Conservation (phyloP, 208 protist species). For the Histomonas meleagridis region DNA sequence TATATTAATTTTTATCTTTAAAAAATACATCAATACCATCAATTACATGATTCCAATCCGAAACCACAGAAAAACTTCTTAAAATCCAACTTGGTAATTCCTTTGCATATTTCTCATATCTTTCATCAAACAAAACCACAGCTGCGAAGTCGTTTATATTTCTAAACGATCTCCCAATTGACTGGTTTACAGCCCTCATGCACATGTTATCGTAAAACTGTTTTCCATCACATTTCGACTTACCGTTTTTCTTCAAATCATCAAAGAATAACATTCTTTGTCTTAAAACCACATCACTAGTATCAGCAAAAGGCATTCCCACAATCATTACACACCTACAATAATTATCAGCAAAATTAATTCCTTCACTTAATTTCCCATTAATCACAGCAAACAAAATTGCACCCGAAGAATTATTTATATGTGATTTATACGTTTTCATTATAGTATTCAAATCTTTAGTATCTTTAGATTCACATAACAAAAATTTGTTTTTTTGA, state of each 20-base stretch:
- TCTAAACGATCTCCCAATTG: constrained; percentile 29
- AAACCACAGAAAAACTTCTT: no score
- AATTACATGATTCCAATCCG: no score
- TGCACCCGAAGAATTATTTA: not conserved
- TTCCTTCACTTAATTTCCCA: constrained; percentile 32
- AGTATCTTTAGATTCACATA: not conserved
- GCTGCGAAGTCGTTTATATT: constrained; percentile 22
- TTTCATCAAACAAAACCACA: not conserved
- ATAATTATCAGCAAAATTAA: constrained; percentile 32
- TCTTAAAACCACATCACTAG: not conserved
- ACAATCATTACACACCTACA: not conserved
- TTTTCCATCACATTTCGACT: not conserved
- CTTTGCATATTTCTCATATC: not conserved
- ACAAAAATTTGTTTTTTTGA: not conserved
- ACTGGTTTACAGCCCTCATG: constrained; percentile 19
- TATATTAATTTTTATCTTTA: no score
- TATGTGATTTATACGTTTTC: not conserved
- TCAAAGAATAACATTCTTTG: constrained; percentile 16
- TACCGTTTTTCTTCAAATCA: not conserved
- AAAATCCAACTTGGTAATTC: not conserved
- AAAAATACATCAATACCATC: no score
- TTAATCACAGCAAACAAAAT: constrained; percentile 23
- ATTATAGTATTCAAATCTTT: not conserved
- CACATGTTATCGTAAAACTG: not conserved
- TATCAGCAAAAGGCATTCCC: not conserved